Base-by-base conservation (phyloP, 495 filamentous ascomycete species). In the Beverwykella pulmonaria region DNA sequence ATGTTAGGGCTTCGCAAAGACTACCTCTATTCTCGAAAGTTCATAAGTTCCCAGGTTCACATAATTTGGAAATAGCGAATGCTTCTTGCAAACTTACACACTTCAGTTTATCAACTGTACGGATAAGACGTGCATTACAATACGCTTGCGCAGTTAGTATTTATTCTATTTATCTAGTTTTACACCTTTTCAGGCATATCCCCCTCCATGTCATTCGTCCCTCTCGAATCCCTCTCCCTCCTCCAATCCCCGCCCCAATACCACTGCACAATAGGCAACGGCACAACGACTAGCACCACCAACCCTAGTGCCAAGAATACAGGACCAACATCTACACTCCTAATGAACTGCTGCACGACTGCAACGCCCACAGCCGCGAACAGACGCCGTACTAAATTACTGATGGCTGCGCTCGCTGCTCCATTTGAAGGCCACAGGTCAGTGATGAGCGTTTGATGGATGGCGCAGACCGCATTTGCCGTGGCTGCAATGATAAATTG, bases 231-330 rank as follows among this genome's bases (percentile, higher is more conserved):
- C 58, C 58, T 17, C 23, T 20, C 44, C 22, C 26, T 14, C 23
- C 58, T 61, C 58, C 58, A 61, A 2, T 49, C 58, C 12, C 46
- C 22, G 26, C 58, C 58, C 44, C 44, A 61, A 29, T 61, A 61
- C 58, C 58, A 61, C 44, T 34, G 47, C 58, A 53, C 44, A 19
- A 39, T 41, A 1, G 58, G 58, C 47, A 50, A 14, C 7, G 47
- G 46, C 19, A 61, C 29, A 17, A 50, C n/a, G 19, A 53, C 20
- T 27, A 61, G 5, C 20, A 61, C 32, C 12, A 61, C 58, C 23
- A 61, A 15, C 12, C 58, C 58, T 4, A 61, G n/a, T 1, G 58
- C 23, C 29, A 61, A 20, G 39, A 61, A 61, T n/a, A 46, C 26
- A 15, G 58, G 47, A 1, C 58, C 44, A 14, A 41, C 29, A 15